Conservation (phyloP, 2,329 filamentous ascomycete species). For the Colletotrichum sp. region DNA sequence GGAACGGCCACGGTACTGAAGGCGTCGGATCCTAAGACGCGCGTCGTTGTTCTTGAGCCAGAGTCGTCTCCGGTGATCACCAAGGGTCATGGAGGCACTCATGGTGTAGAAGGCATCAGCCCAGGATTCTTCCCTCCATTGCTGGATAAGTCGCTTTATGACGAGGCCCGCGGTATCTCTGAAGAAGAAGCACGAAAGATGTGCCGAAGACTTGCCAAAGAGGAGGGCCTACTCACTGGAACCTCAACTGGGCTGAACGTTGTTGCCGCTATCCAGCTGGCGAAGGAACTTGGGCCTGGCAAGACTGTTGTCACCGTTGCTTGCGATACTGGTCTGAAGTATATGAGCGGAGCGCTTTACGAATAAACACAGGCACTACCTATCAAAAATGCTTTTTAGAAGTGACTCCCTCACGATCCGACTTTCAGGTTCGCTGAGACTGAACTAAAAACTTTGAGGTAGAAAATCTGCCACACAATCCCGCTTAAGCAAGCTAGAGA, state of each 20-base stretch:
- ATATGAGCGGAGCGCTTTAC: not conserved
- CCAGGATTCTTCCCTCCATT: not conserved
- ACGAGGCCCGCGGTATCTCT: not conserved
- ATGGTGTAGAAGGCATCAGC: slow-evolving; percentile 3
- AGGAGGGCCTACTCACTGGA: slow-evolving; percentile 7
- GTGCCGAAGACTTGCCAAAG: not conserved
- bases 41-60: slow-evolving; percentile 6
- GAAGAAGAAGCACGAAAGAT: not conserved
- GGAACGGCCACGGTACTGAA: slow-evolving; percentile 5
- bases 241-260: not conserved
- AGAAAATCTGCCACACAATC: not conserved
- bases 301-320: slow-evolving; percentile 2
- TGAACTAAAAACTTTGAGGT: not conserved
- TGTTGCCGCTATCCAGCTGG: not conserved
- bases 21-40: not conserved
- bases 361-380: not conserved
- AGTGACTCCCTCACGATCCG: not conserved
- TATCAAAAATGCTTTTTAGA: not conserved
- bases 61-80: not conserved
- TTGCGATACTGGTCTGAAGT: slow-evolving; percentile 9
- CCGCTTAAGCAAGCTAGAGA: not conserved
- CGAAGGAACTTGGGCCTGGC: not conserved
- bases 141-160: not conserved
- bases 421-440: not conserved
- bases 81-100: not conserved